Percentiles rank a stretch among this genome's conserved stretches.
phyloP scores from a whole-genome alignment of 495 filamentous ascomycete species.

The Podospora pseudopauciseta region DNA sequence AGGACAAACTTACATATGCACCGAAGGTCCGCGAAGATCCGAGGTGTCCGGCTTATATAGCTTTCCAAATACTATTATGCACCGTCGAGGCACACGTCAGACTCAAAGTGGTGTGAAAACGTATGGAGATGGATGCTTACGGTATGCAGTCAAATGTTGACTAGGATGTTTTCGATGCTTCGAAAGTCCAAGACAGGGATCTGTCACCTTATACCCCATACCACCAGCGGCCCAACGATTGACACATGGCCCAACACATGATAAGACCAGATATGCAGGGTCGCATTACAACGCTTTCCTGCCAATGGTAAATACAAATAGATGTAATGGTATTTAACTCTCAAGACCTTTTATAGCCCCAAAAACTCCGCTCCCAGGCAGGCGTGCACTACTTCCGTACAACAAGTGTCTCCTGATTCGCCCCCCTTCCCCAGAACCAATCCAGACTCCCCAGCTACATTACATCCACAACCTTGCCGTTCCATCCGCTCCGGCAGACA shows the following conservation, averaged over 20 bases:
- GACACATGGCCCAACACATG: background rate
- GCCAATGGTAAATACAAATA: background rate
- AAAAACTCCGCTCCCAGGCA: background rate
- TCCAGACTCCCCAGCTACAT: slow-evolving; percentile 3
- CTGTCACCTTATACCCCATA: background rate
- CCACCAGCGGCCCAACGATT: background rate
- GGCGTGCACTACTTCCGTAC: slow-evolving; percentile 11
- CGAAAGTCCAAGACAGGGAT: background rate
- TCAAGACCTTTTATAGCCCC: slow-evolving; percentile 2
- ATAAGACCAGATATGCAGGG: background rate
- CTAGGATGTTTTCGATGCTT: background rate
- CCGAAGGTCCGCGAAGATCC: background rate
- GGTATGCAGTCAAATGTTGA: background rate
- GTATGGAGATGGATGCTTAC: no score
- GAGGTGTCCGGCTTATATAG: background rate
- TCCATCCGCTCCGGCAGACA: slow-evolving; percentile 91
- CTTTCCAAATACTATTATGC: background rate
- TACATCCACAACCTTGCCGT: slow-evolving; percentile 54
- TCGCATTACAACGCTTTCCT: background rate
- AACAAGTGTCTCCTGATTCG: slow-evolving; percentile 1
- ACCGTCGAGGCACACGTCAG: background rate
- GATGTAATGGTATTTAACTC: background rate
- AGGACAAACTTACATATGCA: background rate
- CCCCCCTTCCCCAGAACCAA: background rate
- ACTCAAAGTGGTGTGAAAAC: background rate